Evolutionary conservation across 148 eudicot genomes (phyloP), one percentile per base, ranked within the genome.

Genomic region (Nyssa sinensis): DNA sequence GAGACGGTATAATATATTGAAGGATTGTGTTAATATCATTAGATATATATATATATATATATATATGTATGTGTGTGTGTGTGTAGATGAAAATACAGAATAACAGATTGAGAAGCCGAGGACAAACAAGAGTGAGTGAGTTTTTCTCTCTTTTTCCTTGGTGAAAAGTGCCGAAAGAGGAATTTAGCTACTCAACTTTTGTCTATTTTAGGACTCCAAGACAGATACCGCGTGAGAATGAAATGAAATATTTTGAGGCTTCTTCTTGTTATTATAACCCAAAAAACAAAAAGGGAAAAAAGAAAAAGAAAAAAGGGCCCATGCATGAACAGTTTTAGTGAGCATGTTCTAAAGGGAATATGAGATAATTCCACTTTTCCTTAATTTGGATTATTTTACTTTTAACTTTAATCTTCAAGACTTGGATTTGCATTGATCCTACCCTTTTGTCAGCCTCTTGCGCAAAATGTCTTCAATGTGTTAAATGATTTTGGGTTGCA

Each of bases 161-260:
- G 11, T 62, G 3, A 30, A 11, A 27, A 12, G 32, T 30, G 65
- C 60, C 72, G 72, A 69, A 69, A 69, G 60, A 49, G 72, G 35
- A 29, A 23, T 30, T 21, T 30, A 31, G 35, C 24, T 5, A 8
- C 24, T 49, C 30, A 27, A 69, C 32, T 17, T 67, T 44, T 25
- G 23, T n/a, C 47, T 12, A 30, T n/a, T n/a, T n/a, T n/a, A n/a
- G n/a, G n/a, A 29, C n/a, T 23, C 27, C 57, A 17, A 62, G 34
- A 30, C 65, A 62, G 34, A 19, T 62, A 13, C 8, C 51, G 16
- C 51, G 16, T 44, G 7, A 27, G n/a, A 41, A 47, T 16, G 33
- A 67, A 47, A 44, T 5, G 37, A 31, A 33, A 27, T 34, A 29
- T 32, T 51, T 32, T 13, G n/a, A n/a, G n/a, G n/a, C 29, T 31